A percentile compares a stretch with the other conserved stretches of the same genome.
phyloP scores from a whole-genome alignment of 2,329 filamentous ascomycete species.

The Davidsoniella neocaledoniae region DNA sequence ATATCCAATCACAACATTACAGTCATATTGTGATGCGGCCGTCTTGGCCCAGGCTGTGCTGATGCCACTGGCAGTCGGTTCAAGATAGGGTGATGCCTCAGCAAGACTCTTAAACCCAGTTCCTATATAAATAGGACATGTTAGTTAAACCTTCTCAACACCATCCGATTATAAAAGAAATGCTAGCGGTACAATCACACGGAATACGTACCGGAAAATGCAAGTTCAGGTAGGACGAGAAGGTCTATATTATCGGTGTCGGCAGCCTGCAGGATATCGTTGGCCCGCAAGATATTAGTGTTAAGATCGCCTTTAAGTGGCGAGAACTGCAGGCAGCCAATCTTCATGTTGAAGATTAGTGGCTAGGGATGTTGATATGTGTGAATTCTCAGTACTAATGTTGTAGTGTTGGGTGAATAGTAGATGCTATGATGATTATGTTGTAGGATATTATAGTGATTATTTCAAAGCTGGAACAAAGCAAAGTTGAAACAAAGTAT shows the following conservation, averaged over 20 bases:
- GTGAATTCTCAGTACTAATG: not conserved
- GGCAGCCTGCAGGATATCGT: conserved; percentile 36
- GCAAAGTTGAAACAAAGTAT: not conserved
- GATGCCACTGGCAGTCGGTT: conserved; percentile 42
- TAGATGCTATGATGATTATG: not conserved
- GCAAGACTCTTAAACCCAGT: conserved; percentile 51
- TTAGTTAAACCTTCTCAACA: not conserved
- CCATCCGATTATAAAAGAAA: not conserved
- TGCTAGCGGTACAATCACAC: not conserved
- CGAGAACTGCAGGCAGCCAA: conserved; percentile 55
- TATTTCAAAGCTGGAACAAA: not conserved
- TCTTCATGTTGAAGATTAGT: conserved; percentile 32
- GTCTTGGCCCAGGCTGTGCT: conserved; percentile 48
- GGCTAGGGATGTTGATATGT: not conserved
- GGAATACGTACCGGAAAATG: conserved; percentile 26
- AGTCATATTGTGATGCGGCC: conserved; percentile 41
- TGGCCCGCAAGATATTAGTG: conserved; percentile 54
- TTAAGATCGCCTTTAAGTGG: conserved; percentile 52
- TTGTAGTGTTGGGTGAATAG: not conserved
- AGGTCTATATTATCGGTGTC: conserved; percentile 37
- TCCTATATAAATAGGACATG: conserved; percentile 22
- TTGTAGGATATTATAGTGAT: not conserved
- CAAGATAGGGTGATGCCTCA: conserved; percentile 45
- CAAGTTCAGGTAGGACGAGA: conserved; percentile 50
- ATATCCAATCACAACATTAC: conserved; percentile 48